Conservation (phyloP, 768 basidiomycete species). For the Podaxis sp. region DNA sequence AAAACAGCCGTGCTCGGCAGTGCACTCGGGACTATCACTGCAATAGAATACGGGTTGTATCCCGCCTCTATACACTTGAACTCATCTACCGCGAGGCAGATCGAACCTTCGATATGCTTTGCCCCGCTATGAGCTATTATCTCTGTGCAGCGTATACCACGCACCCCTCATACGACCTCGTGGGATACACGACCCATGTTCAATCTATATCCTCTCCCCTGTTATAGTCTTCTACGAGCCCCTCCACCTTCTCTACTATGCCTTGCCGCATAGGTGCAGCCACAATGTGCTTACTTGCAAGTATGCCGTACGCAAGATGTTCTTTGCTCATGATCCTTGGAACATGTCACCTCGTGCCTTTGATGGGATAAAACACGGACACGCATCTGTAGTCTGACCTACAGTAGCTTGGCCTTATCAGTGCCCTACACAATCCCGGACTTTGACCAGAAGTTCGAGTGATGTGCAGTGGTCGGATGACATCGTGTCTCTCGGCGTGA, state of each 20-base stretch:
- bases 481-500: too few species aligned
- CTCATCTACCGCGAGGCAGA: background rate
- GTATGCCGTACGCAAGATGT: background rate
- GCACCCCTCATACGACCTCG: background rate
- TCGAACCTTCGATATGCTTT: background rate
- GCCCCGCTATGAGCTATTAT: background rate
- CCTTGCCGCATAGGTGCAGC: background rate
- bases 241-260: background rate
- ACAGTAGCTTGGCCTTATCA: too few species aligned
- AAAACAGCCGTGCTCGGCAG: background rate
- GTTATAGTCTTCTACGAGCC: background rate
- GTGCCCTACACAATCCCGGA: too few species aligned
- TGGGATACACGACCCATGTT: slow-evolving; percentile 4
- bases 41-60: background rate
- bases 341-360: too few species aligned
- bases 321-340: background rate
- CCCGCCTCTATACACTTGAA: background rate
- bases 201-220: background rate
- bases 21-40: background rate
- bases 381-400: too few species aligned
- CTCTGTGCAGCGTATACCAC: background rate
- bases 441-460: too few species aligned
- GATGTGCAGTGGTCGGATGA: too few species aligned
- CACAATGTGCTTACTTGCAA: background rate
- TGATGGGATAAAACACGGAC: too few species aligned